Percentiles rank a stretch among this genome's conserved stretches.
phyloP scores from a whole-genome alignment of 2,329 filamentous ascomycete species.

The Cryphonectria naterciae region DNA sequence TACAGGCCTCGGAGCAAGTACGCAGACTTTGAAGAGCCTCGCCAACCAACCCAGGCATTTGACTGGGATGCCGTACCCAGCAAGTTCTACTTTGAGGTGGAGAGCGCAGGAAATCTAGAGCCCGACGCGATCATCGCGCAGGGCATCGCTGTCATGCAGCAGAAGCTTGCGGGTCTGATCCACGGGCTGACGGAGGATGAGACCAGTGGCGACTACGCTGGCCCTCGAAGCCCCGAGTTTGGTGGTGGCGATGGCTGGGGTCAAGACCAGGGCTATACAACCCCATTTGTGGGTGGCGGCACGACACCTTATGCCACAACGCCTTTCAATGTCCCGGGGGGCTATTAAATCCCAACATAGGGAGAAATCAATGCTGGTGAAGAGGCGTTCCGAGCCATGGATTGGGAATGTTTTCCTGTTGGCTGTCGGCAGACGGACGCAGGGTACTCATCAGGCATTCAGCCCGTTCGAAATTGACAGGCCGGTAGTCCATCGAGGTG shows the following conservation, averaged over 20 bases:
- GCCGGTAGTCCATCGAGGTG: not conserved
- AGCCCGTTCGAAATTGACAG: not conserved
- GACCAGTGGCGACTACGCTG: slow-evolving; percentile 59
- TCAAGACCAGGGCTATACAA: slow-evolving; percentile 69
- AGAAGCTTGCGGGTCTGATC: slow-evolving; percentile 80
- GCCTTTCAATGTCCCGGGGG: slow-evolving; percentile 55
- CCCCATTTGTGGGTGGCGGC: slow-evolving; percentile 60
- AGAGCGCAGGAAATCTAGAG: slow-evolving; percentile 84
- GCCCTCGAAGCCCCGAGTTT: slow-evolving; percentile 70
- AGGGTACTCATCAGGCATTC: not conserved
- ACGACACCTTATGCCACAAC: slow-evolving; percentile 52
- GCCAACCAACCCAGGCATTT: slow-evolving; percentile 82
- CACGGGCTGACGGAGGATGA: slow-evolving; percentile 55
- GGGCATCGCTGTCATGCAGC: slow-evolving; percentile 85
- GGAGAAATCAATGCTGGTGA: not conserved
- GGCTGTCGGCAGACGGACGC: not conserved
- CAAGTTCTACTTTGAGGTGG: slow-evolving; percentile 92
- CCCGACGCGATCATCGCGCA: slow-evolving; percentile 88
- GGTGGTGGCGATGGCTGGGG: slow-evolving; percentile 58
- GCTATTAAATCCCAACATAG: slow-evolving; percentile 36
- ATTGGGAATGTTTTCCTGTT: not conserved
- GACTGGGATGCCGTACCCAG: slow-evolving; percentile 85
- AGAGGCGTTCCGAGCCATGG: not conserved
- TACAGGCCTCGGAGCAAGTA: slow-evolving; percentile 80
- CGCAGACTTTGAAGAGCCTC: slow-evolving; percentile 76